A percentile compares a stretch with the other conserved stretches of the same genome.
These are phyloP conservation scores for Violaceomyces palustris DNA, from an alignment of 1,284 basidiomycete species.

Conservation along the genomic window DNA sequence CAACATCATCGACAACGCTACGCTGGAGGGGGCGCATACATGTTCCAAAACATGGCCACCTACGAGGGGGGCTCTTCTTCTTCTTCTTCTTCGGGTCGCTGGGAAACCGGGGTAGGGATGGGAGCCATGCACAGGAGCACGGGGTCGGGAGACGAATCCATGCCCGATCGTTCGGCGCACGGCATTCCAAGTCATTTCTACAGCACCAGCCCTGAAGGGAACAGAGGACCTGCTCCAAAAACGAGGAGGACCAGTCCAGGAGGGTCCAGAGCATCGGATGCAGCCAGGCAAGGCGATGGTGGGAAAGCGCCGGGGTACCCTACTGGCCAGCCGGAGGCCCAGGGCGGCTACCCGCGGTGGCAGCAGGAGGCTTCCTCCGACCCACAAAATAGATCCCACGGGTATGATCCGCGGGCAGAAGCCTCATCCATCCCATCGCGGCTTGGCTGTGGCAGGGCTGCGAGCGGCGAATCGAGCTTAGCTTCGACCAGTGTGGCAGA, in stretches of 20 bases:
- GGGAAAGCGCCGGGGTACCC: too few relatives aligned
- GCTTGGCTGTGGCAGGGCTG: too few relatives aligned
- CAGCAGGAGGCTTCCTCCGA: background rate
- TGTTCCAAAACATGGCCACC: background rate
- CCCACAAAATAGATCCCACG: background rate
- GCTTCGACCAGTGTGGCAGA: too few relatives aligned
- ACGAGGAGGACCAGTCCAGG: slow-evolving; percentile 25
- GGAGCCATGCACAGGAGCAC: background rate
- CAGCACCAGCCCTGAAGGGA: slow-evolving; percentile 16
- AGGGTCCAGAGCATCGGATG: slow-evolving; percentile 24
- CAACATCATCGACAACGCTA: background rate
- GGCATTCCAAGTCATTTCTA: background rate
- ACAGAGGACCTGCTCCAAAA: slow-evolving; percentile 13
- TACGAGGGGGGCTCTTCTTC: background rate
- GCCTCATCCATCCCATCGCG: too few relatives aligned
- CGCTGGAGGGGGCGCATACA: too few relatives aligned
- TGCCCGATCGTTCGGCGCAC: background rate
- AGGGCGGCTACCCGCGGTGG: background rate
- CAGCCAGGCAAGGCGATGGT: too few relatives aligned
- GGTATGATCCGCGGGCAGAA: too few relatives aligned
- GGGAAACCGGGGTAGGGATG: too few relatives aligned
- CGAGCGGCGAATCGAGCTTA: too few relatives aligned
- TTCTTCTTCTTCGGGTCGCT: background rate
- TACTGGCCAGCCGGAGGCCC: slow-evolving; percentile 8
- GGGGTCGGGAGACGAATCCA: background rate